These are phyloP conservation scores for Dicorynia guianensis DNA, from an alignment of 306 rosid species.

Conservation along the genomic window DNA sequence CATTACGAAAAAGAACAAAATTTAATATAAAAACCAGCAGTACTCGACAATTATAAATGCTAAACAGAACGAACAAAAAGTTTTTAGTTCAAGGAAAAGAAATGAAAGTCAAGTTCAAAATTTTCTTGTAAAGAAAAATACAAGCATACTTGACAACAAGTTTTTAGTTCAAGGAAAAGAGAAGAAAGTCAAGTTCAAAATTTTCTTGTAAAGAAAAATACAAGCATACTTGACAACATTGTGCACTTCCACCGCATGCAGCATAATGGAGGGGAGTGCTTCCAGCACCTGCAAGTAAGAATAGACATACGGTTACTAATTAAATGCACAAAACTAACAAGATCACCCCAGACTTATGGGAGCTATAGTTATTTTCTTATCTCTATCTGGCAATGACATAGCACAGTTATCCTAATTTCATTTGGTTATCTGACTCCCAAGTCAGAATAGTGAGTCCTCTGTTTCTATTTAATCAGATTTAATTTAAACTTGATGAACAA, in stretches of 20 bases:
- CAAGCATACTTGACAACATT: constrained; percentile 83
- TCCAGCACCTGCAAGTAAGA: constrained; percentile 76
- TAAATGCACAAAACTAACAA: constrained; percentile 11
- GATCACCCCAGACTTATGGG: neutral
- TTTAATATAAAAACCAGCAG: constrained; percentile 40
- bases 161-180: neutral
- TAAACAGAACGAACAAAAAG: constrained; percentile 18
- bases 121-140: constrained; percentile 16
- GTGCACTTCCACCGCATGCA: constrained; percentile 96
- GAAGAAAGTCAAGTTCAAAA: neutral
- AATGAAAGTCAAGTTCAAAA: neutral
- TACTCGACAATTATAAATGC: neutral
- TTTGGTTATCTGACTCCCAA: no score
- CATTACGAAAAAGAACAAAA: constrained; percentile 20
- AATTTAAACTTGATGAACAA: constrained; percentile 15
- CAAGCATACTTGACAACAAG: constrained; percentile 45
- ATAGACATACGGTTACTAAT: constrained; percentile 22
- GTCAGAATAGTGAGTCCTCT: neutral
- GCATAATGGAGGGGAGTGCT: constrained; percentile 98
- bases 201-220: constrained; percentile 16
- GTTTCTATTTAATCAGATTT: neutral
- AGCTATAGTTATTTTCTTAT: neutral
- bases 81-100: neutral
- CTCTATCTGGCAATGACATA: neutral
- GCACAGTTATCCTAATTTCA: neutral